Conservation (phyloP, 495 filamentous ascomycete genomes). For the Penicillium alfredii region DNA sequence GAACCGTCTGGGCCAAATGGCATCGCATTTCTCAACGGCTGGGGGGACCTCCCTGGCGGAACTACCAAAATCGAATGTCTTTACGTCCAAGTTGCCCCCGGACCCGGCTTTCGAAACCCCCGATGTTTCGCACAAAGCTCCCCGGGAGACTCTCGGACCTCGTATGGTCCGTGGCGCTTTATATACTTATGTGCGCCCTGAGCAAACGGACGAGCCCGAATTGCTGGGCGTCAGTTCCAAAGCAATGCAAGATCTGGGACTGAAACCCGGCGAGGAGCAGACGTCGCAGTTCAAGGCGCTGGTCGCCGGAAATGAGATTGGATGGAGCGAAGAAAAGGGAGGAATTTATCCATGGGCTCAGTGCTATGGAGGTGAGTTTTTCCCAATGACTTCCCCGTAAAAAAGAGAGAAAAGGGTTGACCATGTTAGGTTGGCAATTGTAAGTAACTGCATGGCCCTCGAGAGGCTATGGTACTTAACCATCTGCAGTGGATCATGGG, state of each 20-base stretch:
- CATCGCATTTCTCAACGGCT: slow-evolving; percentile 44
- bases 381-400: background rate
- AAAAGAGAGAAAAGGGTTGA: slow-evolving; percentile 18
- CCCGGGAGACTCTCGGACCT: slow-evolving; percentile 68
- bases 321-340: slow-evolving; percentile 52
- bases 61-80: slow-evolving; percentile 79
- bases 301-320: slow-evolving; percentile 74
- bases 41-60: slow-evolving; percentile 50
- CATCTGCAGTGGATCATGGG: slow-evolving; percentile 67
- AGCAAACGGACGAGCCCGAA: slow-evolving; percentile 61
- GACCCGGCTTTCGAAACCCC: slow-evolving; percentile 80
- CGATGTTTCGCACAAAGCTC: slow-evolving; percentile 68
- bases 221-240: slow-evolving; percentile 70
- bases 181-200: slow-evolving; percentile 87
- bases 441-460: slow-evolving; percentile 23
- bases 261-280: slow-evolving; percentile 58
- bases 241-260: slow-evolving; percentile 73
- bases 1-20: slow-evolving; percentile 40
- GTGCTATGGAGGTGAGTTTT: slow-evolving; percentile 74
- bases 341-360: slow-evolving; percentile 94
- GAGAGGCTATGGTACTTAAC: slow-evolving; percentile 12
- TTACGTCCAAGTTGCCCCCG: slow-evolving; percentile 71
- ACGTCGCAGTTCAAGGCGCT: slow-evolving; percentile 69
- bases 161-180: slow-evolving; percentile 79
- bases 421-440: slow-evolving; percentile 49